A percentile compares a stretch with the other conserved stretches of the same genome.
phyloP scores from a whole-genome alignment of 352 stramenopile genomes.

The Phytophthora nicotianae region DNA sequence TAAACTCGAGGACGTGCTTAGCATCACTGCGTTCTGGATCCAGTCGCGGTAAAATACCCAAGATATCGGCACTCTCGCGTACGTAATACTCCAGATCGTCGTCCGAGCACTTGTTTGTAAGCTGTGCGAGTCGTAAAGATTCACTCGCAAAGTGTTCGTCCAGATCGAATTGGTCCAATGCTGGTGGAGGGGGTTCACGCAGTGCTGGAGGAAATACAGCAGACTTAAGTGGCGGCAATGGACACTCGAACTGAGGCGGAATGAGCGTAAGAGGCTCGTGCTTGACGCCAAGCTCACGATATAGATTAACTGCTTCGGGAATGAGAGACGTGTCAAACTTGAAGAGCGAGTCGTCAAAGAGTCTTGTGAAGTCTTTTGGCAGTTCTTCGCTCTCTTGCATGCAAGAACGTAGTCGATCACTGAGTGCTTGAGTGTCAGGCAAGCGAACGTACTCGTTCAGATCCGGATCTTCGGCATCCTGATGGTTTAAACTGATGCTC shows the following conservation, averaged over 20 bases:
- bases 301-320: constrained; percentile 93
- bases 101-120: constrained; percentile 96
- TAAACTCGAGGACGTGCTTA: constrained; percentile 92
- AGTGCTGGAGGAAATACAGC: constrained; percentile 94
- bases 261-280: constrained; percentile 96
- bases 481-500: constrained; percentile 62
- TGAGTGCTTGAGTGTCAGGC: constrained; percentile 94
- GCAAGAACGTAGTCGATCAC: constrained; percentile 92
- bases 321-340: constrained; percentile 95
- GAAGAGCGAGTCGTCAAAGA: constrained; percentile 95
- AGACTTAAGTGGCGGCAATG: constrained; percentile 91
- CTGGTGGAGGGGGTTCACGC: constrained; percentile 87
- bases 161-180: constrained; percentile 96
- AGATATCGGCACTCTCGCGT: constrained; percentile 91
- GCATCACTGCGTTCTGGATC: constrained; percentile 76
- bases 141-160: constrained; percentile 96
- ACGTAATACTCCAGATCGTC: constrained; percentile 96
- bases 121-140: constrained; percentile 90
- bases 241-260: constrained; percentile 94
- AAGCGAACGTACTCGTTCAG: constrained; percentile 90
- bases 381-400: constrained; percentile 95
- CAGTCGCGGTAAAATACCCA: constrained; percentile 86
- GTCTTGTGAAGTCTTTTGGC: constrained; percentile 93
- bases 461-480: constrained; percentile 84
- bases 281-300: constrained; percentile 92